These are phyloP conservation scores for Chlamydomonas urium DNA, from an alignment of 139 green algal genomes.

Conservation along the genomic window DNA sequence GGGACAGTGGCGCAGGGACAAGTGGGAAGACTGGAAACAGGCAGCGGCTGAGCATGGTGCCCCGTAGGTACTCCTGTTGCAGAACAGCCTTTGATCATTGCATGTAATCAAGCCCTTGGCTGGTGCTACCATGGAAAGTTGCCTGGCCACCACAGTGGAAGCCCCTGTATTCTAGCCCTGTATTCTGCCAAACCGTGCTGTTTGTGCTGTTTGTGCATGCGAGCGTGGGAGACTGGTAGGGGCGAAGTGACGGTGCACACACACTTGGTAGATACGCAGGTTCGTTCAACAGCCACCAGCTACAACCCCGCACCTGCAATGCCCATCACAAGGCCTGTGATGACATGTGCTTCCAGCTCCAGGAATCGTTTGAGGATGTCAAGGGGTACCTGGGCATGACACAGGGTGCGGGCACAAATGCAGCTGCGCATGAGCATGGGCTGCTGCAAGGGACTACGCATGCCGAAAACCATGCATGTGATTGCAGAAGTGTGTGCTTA, in stretches of 20 bases:
- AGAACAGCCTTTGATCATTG: not conserved
- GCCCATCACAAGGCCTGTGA: conserved; percentile 51
- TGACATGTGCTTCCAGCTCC: conserved; percentile 57
- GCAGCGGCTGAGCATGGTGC: not conserved
- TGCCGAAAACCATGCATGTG: not conserved
- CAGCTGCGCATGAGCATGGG: not conserved
- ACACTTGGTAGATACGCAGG: too few species aligned
- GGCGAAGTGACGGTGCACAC: too few species aligned
- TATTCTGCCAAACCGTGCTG: conserved; percentile 1
- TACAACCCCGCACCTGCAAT: conserved; percentile 42
- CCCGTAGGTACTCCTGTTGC: not conserved
- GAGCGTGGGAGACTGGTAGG: too few species aligned
- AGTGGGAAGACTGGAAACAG: not conserved
- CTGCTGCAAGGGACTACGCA: not conserved
- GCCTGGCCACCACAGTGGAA: too few species aligned
- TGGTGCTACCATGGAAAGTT: too few species aligned
- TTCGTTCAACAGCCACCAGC: not conserved
- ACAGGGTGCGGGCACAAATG: not conserved
- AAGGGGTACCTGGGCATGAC: not conserved
- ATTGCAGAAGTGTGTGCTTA: not conserved
- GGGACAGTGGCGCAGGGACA: not conserved
- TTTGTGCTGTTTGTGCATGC: too few species aligned
- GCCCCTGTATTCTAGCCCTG: not conserved
- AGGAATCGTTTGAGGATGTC: conserved; percentile 75
- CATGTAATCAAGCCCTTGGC: too few species aligned